phyloP scores from a whole-genome alignment of 192 early-diverging fungal species.

The Geranomyces variabilis region DNA sequence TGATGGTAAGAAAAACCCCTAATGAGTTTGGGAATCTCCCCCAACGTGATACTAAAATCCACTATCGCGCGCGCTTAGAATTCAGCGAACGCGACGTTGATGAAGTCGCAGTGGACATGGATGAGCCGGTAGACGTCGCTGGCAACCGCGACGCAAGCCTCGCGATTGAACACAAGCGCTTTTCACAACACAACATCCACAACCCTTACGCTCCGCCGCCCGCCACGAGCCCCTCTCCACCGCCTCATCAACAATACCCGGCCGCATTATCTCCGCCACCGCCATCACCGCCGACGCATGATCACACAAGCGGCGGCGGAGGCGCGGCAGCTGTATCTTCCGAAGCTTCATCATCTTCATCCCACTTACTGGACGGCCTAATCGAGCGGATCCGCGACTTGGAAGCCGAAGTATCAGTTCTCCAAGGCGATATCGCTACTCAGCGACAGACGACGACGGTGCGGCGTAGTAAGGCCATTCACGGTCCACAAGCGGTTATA shows the following conservation, averaged over 20 bases:
- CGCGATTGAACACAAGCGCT: neutral
- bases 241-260: constrained; percentile 1
- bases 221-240: neutral
- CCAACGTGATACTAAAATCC: neutral
- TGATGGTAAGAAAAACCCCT: neutral
- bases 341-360: constrained; percentile 1
- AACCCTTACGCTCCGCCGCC: neutral
- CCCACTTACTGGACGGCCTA: constrained; percentile 16
- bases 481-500: neutral
- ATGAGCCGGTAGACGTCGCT: constrained; percentile 9
- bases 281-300: too few relatives aligned
- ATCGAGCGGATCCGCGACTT: constrained; percentile 23
- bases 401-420: constrained; percentile 7
- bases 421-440: constrained; percentile 5
- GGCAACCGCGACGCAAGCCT: neutral
- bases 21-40: neutral
- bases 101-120: neutral
- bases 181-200: neutral
- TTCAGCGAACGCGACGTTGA: constrained; percentile 23
- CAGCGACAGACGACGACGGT: constrained; percentile 6
- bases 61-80: neutral
- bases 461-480: neutral
- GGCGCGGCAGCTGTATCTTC: neutral
- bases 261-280: too few relatives aligned
- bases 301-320: neutral